Conservation (phyloP, 1,284 basidiomycete species). For the Uromyces viciae-fabae region DNA sequence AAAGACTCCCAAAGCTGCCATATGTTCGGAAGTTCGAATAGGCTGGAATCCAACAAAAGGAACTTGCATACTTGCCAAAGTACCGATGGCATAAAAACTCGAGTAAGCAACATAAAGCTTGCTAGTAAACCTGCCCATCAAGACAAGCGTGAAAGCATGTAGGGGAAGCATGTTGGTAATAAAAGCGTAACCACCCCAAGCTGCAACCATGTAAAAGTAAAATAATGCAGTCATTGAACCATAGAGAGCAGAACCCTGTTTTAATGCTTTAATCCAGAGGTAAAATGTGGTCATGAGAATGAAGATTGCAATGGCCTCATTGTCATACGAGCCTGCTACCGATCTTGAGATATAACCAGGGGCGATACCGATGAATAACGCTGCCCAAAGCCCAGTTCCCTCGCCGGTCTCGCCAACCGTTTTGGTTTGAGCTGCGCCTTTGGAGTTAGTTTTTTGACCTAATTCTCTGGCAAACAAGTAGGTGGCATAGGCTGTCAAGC, state of each 20-base stretch:
- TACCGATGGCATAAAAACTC: conserved; percentile 96
- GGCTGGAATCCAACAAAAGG: conserved; percentile 99
- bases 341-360: conserved; percentile 97
- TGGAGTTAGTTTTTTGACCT: conserved; percentile 47
- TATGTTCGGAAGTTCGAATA: conserved; percentile 95
- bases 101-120: conserved; percentile 93
- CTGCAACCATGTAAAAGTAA: conserved; percentile 99
- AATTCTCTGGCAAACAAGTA: conserved; percentile 67
- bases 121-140: conserved; percentile 95
- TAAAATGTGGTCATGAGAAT: conserved; percentile 99
- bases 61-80: conserved; percentile 96
- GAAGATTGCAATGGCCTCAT: conserved; percentile 99
- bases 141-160: conserved; percentile 82
- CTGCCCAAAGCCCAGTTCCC: conserved; percentile 88
- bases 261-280: conserved; percentile 94
- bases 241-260: conserved; percentile 85
- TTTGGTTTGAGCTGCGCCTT: conserved; percentile 36
- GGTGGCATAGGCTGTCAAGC: conserved; percentile 93
- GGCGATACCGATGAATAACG: conserved; percentile 97
- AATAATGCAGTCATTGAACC: conserved; percentile 87
- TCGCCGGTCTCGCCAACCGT: conserved; percentile 62
- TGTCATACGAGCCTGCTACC: conserved; percentile 98
- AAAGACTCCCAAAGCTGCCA: conserved; percentile 96
- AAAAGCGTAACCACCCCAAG: conserved; percentile 99
- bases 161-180: conserved; percentile 99